phyloP scores from a whole-genome alignment of 805 yeast genomes.

The Kluyveromyces lactis region DNA sequence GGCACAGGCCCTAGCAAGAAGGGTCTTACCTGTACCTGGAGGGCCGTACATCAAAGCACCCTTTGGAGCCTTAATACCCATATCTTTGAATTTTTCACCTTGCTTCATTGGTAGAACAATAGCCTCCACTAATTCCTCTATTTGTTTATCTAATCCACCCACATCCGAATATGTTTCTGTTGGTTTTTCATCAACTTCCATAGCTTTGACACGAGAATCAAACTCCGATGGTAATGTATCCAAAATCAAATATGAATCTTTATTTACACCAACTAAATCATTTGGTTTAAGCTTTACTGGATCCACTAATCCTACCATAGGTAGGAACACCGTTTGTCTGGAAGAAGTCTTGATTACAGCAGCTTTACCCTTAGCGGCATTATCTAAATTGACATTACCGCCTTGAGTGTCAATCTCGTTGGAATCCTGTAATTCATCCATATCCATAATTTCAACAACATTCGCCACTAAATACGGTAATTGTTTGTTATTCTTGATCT shows the following conservation, averaged over 20 bases:
- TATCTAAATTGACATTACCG: slow-evolving; percentile 88
- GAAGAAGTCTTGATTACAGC: slow-evolving; percentile 98
- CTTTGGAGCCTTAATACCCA: slow-evolving; percentile 96
- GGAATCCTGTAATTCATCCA: slow-evolving; percentile 77
- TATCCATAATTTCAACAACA: slow-evolving; percentile 87
- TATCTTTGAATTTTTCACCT: slow-evolving; percentile 86
- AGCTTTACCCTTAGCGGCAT: slow-evolving; percentile 88
- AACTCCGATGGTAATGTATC: slow-evolving; percentile 96
- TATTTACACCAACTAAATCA: slow-evolving; percentile 94
- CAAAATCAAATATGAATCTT: slow-evolving; percentile 86
- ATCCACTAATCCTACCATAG: slow-evolving; percentile 91
- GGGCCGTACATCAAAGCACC: slow-evolving; percentile 99
- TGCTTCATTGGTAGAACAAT: slow-evolving; percentile 98
- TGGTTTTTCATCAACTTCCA: slow-evolving; percentile 99
- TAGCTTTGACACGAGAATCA: slow-evolving; percentile 95
- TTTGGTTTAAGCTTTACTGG: slow-evolving; percentile 91
- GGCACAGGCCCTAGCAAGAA: slow-evolving; percentile 97
- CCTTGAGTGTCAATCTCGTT: slow-evolving; percentile 61
- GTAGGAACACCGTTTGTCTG: slow-evolving; percentile 93
- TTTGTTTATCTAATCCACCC: slow-evolving; percentile 97
- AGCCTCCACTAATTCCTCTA: slow-evolving; percentile 96
- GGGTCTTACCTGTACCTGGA: slow-evolving; percentile 98
- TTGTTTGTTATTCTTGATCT: slow-evolving; percentile 90
- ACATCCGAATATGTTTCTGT: slow-evolving; percentile 95
- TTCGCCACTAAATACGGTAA: slow-evolving; percentile 95